These are phyloP conservation scores for Erysiphe pulchra DNA, from an alignment of 2,329 filamentous ascomycete species.

Conservation along the genomic window DNA sequence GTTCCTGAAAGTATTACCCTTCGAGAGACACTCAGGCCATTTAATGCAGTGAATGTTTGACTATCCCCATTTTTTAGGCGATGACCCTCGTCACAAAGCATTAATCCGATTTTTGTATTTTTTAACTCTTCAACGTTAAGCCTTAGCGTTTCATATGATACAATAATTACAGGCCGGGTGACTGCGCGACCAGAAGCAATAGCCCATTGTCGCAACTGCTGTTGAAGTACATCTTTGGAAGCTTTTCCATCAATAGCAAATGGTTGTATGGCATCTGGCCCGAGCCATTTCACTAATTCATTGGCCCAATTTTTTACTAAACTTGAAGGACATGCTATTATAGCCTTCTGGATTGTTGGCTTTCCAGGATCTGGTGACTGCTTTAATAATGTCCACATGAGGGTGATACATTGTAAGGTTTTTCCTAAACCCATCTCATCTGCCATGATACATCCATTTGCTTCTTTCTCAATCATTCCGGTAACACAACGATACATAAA, in stretches of 20 bases:
- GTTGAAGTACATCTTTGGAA: slow-evolving; percentile 72
- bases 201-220: slow-evolving; percentile 83
- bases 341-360: slow-evolving; percentile 78
- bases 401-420: slow-evolving; percentile 83
- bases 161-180: slow-evolving; percentile 80
- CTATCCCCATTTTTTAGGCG: slow-evolving; percentile 91
- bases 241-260: slow-evolving; percentile 96
- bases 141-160: slow-evolving; percentile 88
- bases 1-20: slow-evolving; percentile 91
- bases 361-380: slow-evolving; percentile 92
- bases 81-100: slow-evolving; percentile 92
- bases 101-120: slow-evolving; percentile 68
- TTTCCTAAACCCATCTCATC: slow-evolving; percentile 98
- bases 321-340: slow-evolving; percentile 91
- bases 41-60: slow-evolving; percentile 79
- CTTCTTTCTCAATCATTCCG: slow-evolving; percentile 80
- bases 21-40: slow-evolving; percentile 67
- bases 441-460: slow-evolving; percentile 96
- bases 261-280: slow-evolving; percentile 66
- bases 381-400: slow-evolving; percentile 91
- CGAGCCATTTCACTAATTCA: slow-evolving; percentile 89
- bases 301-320: slow-evolving; percentile 96
- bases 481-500: slow-evolving; percentile 91
- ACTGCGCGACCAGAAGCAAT: slow-evolving; percentile 75
- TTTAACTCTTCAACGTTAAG: slow-evolving; percentile 77